Conservation (phyloP, 345 rosid species). For the Eucalyptus marginata region DNA sequence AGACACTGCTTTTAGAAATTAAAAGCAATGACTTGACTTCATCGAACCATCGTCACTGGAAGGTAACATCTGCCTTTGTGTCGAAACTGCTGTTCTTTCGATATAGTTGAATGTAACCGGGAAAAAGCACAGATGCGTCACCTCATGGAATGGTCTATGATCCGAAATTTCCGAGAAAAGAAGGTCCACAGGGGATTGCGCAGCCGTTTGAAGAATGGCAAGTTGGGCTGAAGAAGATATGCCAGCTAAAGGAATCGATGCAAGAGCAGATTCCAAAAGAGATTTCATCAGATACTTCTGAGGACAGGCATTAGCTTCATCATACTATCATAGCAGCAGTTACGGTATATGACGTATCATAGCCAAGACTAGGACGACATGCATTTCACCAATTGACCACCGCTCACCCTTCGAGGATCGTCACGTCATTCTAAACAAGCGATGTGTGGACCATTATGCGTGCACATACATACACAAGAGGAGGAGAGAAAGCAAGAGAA, state of each 20-base stretch:
- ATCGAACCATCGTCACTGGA: neutral
- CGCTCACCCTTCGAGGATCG: neutral
- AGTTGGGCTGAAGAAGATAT: neutral
- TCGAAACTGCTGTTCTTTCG: neutral
- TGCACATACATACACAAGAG: neutral
- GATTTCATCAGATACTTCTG: neutral
- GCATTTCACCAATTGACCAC: neutral
- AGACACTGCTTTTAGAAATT: neutral
- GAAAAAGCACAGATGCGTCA: neutral
- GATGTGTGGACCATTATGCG: neutral
- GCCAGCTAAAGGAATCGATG: neutral
- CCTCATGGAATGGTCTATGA: neutral
- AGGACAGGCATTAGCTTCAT: neutral
- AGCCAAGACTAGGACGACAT: neutral
- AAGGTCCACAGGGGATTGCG: neutral
- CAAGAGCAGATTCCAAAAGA: neutral
- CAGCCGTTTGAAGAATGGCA: neutral
- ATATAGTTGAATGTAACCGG: neutral
- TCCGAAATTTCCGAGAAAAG: neutral
- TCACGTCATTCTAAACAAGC: neutral
- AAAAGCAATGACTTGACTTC: neutral
- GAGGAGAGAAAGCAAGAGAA: neutral
- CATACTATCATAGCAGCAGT: neutral
- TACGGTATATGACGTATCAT: rapidly evolving
- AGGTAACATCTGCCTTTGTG: neutral